phyloP scores from a whole-genome alignment of 1,139 yeast genomes.

The Taphrina sp. region DNA sequence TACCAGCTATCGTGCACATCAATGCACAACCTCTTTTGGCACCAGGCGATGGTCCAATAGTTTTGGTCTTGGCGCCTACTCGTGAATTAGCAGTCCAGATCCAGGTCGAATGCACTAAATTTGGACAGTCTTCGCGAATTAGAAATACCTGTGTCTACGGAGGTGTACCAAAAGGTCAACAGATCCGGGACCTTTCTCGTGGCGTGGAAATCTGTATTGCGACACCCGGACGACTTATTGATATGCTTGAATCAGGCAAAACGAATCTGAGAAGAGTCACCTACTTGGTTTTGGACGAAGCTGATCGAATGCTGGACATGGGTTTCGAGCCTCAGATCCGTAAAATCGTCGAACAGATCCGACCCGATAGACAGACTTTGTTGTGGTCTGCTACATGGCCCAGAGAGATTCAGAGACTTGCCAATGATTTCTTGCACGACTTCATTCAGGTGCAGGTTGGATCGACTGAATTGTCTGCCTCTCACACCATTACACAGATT shows the following conservation, averaged over 20 bases:
- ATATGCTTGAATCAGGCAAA: slow-evolving; percentile 92
- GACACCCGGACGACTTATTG: slow-evolving; percentile 96
- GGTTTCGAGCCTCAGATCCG: slow-evolving; percentile 96
- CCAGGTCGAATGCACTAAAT: slow-evolving; percentile 91
- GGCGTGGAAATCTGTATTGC: slow-evolving; percentile 96
- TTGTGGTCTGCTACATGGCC: slow-evolving; percentile 99
- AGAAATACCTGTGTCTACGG: slow-evolving; percentile 98
- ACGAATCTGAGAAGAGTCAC: slow-evolving; percentile 95
- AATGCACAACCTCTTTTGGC: slow-evolving; percentile 92
- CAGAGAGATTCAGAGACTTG: slow-evolving; percentile 88
- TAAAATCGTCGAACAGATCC: slow-evolving; percentile 89
- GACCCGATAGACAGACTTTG: slow-evolving; percentile 96
- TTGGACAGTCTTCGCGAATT: slow-evolving; percentile 86
- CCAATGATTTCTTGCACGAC: slow-evolving; percentile 85
- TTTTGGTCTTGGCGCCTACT: slow-evolving; percentile 92
- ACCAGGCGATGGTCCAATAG: slow-evolving; percentile 97
- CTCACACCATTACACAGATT: slow-evolving; percentile 90
- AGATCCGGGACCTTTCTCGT: slow-evolving; percentile 88
- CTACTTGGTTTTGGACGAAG: slow-evolving; percentile 94
- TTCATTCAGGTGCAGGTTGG: slow-evolving; percentile 97
- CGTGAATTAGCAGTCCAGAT: slow-evolving; percentile 98
- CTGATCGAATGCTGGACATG: slow-evolving; percentile 82
- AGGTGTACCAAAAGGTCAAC: slow-evolving; percentile 98
- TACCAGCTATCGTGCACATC: slow-evolving; percentile 95
- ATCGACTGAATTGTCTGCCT: slow-evolving; percentile 91